These are phyloP conservation scores for Podaxis rugospora DNA, from an alignment of 768 basidiomycete species.

Conservation along the genomic window DNA sequence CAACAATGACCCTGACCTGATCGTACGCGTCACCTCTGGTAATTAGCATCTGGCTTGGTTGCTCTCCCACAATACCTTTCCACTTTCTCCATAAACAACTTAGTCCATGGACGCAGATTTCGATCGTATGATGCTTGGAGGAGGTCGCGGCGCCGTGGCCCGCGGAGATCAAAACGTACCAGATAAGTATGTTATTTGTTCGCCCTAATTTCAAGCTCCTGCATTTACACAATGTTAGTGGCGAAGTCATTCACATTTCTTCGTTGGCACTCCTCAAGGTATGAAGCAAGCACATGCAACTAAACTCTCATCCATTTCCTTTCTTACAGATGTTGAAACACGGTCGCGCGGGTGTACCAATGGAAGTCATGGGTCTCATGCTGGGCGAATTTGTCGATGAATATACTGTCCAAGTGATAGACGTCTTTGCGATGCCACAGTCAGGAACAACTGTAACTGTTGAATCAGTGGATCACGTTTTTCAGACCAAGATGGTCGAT, in stretches of 20 bases:
- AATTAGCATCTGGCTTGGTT: conserved; percentile 11
- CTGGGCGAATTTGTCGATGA: conserved; percentile 98
- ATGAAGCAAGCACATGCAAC: not conserved
- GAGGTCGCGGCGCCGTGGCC: conserved; percentile 35
- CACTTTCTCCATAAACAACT: not conserved
- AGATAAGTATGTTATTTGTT: conserved; percentile 57
- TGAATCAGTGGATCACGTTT: conserved; percentile 98
- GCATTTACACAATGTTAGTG: conserved; percentile 36
- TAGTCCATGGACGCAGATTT: conserved; percentile 46
- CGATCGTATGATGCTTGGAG: conserved; percentile 38
- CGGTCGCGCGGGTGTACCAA: conserved; percentile 96
- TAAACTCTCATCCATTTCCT: conserved; percentile 12
- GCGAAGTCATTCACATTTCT: conserved; percentile 95
- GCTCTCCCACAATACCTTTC: conserved; percentile 13
- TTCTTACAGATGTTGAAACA: conserved; percentile 91
- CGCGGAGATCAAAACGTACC: conserved; percentile 54
- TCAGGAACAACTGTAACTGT: conserved; percentile 97
- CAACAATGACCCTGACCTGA: conserved; percentile 14
- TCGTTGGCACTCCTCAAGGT: conserved; percentile 97
- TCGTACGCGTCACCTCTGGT: conserved; percentile 41
- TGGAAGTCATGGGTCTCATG: conserved; percentile 99
- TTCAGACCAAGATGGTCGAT: conserved; percentile 97
- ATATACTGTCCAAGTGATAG: conserved; percentile 90
- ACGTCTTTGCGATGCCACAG: conserved; percentile 99
- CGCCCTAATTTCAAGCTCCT: not conserved